Evolutionary conservation across 1,139 yeast genomes (phyloP).

Genomic region (Geotrichum phurueaensis): DNA sequence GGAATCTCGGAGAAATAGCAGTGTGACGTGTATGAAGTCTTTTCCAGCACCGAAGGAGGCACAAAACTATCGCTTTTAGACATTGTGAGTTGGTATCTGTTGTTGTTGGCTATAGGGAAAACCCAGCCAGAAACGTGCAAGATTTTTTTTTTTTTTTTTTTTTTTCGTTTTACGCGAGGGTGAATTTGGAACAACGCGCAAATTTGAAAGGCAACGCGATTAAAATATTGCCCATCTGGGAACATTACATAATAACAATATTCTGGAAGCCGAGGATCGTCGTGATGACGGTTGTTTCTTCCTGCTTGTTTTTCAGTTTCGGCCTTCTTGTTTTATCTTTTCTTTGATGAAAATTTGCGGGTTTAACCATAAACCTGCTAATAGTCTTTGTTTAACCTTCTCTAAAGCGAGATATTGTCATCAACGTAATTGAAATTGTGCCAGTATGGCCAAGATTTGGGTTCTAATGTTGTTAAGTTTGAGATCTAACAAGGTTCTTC

Average conservation of each 20-base stretch:
- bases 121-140: neutral
- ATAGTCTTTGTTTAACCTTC: conserved; percentile 53
- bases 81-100: neutral
- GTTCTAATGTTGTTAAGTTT: conserved; percentile 86
- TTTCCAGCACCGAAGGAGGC: conserved; percentile 28
- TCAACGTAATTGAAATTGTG: conserved; percentile 73
- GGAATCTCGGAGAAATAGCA: conserved; percentile 40
- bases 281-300: neutral
- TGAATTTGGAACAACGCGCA: neutral
- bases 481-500: conserved; percentile 71
- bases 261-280: neutral
- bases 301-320: too few relatives aligned
- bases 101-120: neutral
- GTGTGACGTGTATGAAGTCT: conserved; percentile 24
- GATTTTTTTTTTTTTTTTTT: neutral
- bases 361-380: conserved; percentile 32
- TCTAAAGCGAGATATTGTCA: conserved; percentile 59
- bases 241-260: neutral
- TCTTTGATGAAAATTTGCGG: neutral
- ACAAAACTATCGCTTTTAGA: conserved; percentile 15
- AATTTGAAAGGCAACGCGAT: neutral
- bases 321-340: conserved; percentile 7
- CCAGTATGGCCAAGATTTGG: conserved; percentile 63
- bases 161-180: neutral
- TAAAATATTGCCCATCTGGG: neutral